Conservation (phyloP, 2,329 filamentous ascomycete species). For the Penicillium sp. region DNA sequence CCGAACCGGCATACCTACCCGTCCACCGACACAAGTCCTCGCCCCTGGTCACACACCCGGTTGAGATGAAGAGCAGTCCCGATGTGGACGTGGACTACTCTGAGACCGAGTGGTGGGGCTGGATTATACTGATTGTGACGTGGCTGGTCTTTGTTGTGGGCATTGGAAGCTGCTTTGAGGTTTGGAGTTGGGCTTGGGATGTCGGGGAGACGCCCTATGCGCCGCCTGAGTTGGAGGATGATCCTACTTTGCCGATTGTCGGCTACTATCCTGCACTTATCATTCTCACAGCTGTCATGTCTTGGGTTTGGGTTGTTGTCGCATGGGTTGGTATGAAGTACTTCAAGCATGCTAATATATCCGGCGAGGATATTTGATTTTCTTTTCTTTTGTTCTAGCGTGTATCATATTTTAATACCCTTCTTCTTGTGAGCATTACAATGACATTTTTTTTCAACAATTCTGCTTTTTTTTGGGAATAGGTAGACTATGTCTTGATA, state of each 20-base stretch:
- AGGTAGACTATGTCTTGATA: neutral
- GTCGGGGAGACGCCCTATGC: constrained; percentile 94
- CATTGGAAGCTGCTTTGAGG: constrained; percentile 90
- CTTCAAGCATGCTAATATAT: constrained; percentile 95
- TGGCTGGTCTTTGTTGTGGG: constrained; percentile 96
- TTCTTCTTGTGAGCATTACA: neutral
- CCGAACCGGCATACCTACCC: constrained; percentile 35
- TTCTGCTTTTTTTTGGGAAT: neutral
- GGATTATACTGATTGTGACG: constrained; percentile 84
- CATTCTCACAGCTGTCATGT: constrained; percentile 91
- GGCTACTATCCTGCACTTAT: constrained; percentile 96
- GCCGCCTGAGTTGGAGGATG: constrained; percentile 90
- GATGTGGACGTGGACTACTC: constrained; percentile 73
- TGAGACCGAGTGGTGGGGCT: constrained; percentile 97
- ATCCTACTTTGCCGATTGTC: constrained; percentile 88
- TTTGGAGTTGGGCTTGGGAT: constrained; percentile 99
- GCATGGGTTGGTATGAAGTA: constrained; percentile 99
- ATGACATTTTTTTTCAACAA: neutral
- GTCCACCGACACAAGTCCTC: constrained; percentile 38
- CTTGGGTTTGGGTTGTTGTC: constrained; percentile 97
- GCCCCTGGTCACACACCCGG: constrained; percentile 37
- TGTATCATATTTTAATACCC: constrained; percentile 1
- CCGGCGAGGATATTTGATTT: constrained; percentile 51
- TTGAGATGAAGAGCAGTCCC: constrained; percentile 39
- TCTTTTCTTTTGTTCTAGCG: neutral